Base-by-base conservation (phyloP, 257 asterid genomes). In the Knoxia roxburghii region DNA sequence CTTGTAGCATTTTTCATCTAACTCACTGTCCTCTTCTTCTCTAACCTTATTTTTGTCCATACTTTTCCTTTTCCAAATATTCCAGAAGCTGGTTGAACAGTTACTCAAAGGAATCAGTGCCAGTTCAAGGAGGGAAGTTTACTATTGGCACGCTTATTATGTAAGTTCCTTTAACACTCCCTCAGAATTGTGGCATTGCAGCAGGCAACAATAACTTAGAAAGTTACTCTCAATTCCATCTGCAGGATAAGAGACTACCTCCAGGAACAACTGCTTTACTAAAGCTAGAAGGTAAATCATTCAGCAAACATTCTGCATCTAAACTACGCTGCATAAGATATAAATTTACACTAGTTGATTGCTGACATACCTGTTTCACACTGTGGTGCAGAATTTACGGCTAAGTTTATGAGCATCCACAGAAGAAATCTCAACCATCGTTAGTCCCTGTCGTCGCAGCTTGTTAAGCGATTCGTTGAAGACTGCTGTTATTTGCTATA, bases 231-330 rank as follows among this genome's bases (percentile, higher is more conserved):
- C 54, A 35, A 33, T 18, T 40, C 51, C 8, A 61, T 77, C 64
- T 82, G 85, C 86, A 90, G 97, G 97, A 87, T 70, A 90, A 90
- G 82, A 82, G 91, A 77, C 86, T 90, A 57, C 94, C 97, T 27
- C 57, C 48, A 52, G 94, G 94, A 78, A 84, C 91, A 61, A 86
- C 79, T 67, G 87, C 94, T 35, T 73, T 86, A 51, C 72, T 84
- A 21, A 86, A 86, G 78, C 75, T 90, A 60, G 88, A 86, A 84
- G 90, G 90, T 84, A 82, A 65, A n/a, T 64, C 24, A 20, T 15
- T 53, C 26, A 6, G 8, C 29, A 35, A 20, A 1, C 23, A 21
- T 40, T 24, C 29, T 20, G 13, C 51, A 46, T 17, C 41, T 59
- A 5, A 59, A 59, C 64, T 35, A 35, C 0, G 9, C 23, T 37